Evolutionary conservation across 2,329 filamentous ascomycete species (phyloP), one percentile per base, ranked within the genome.

Genomic region (Ampelomyces quisqualis): DNA sequence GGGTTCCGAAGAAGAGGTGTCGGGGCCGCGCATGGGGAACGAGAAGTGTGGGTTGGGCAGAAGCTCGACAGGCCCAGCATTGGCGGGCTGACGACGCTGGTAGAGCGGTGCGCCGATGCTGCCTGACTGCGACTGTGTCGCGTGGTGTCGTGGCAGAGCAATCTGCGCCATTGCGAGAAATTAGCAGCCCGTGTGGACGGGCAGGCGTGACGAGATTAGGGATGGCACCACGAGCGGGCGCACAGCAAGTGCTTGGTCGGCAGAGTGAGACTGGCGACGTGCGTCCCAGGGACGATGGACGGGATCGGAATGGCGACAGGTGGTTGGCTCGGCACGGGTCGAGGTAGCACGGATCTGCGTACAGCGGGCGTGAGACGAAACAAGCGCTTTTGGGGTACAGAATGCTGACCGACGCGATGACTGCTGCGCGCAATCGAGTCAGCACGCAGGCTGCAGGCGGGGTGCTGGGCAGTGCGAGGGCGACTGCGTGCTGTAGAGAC

Each of bases 11-110:
- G 60, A 42, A 20, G 58, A 37, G 6, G 55, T 42, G 30, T 62
- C 58, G 24, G 60, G 61, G 5, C 57, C 62, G 47, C 64, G 65
- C 55, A 67, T 66, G 26, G 74, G 74, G 41, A 76, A 77, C 13
- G 69, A 70, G 58, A 77, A 76, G 47, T 73, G 68, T 35, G 72
- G 72, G 45, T 75, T 76, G 15, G 70, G 69, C 18, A 73, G 54
- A 49, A 76, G 69, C 47, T 77, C 73, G 30, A 71, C 56, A 39
- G 62, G 57, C 19, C 58, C 64, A 34, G 53, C 53, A 47, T 60
- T 60, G 35, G 65, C 58, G 31, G 58, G 46, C 35, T 55, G 53
- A 32, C 64, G 60, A 17, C 65, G 64, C 49, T 67, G 58, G 52
- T 67, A 67, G 41, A 68, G 65, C 50, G 63, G 63, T 57, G 65